Percentiles rank a stretch among this genome's conserved stretches.
Evolutionary conservation across 164 flowering plant genomes (phyloP).

Genomic region (Kingdonia uniflora): DNA sequence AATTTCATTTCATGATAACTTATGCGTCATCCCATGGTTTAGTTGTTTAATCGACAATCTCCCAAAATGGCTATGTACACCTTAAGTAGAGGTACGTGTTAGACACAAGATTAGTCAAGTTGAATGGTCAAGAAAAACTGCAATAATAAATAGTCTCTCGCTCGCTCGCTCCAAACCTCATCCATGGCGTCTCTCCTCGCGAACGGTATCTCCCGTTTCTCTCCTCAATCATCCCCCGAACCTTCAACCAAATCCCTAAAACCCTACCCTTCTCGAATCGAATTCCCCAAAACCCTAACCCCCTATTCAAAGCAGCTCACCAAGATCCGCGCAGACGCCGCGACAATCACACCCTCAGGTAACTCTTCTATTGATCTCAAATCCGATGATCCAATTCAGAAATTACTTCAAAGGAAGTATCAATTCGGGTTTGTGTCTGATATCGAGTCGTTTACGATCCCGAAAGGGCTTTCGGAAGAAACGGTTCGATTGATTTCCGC

Average conservation of each 20-base stretch:
- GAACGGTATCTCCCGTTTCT: constrained; percentile 9
- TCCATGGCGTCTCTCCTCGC: constrained; percentile 14
- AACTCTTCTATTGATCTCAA: background rate
- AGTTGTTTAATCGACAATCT: no score
- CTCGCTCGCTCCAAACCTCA: background rate
- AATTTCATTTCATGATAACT: no score
- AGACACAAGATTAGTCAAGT: no score
- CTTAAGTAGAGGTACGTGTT: no score
- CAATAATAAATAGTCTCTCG: no score
- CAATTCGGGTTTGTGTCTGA: constrained; percentile 52
- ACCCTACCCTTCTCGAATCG: background rate
- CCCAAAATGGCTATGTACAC: no score
- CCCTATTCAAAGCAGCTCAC: no score
- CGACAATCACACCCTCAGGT: background rate
- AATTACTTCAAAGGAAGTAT: constrained; percentile 59
- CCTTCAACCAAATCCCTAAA: constrained; percentile 7
- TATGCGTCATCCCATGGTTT: no score
- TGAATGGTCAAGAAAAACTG: no score
- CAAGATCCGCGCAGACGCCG: constrained; percentile 52
- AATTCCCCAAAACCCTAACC: constrained; percentile 4
- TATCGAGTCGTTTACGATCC: constrained; percentile 70
- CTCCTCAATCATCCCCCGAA: constrained; percentile 12
- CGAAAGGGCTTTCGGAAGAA: constrained; percentile 75
- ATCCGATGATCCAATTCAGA: constrained; percentile 42
- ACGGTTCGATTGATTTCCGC: constrained; percentile 61